phyloP scores from a whole-genome alignment of 768 basidiomycete genomes.

The Phlebiopsis flavidoalba region DNA sequence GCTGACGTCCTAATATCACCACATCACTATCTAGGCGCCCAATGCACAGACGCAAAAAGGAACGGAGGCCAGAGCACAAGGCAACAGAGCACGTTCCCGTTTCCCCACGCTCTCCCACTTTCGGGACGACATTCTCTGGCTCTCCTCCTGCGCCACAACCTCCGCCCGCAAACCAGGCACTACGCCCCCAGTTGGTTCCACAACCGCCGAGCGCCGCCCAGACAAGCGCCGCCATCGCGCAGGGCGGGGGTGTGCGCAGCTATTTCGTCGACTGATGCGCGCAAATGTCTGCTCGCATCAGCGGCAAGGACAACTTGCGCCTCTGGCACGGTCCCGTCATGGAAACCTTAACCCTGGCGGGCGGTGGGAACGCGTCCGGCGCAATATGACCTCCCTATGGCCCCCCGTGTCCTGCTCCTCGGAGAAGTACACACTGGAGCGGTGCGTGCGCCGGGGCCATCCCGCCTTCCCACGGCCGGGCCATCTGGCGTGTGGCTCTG shows the following conservation, averaged over 20 bases:
- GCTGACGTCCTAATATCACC: too few relatives aligned
- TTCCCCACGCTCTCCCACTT: too few relatives aligned
- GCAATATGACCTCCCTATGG: neutral
- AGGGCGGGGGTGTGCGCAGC: neutral
- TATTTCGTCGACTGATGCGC: too few relatives aligned
- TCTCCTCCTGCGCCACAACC: neutral
- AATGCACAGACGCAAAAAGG: too few relatives aligned
- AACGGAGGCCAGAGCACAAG: too few relatives aligned
- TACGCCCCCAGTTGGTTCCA: neutral
- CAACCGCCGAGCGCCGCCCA: neutral
- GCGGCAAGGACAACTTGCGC: neutral
- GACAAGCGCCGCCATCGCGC: neutral
- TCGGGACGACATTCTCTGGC: neutral
- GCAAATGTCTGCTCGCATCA: neutral
- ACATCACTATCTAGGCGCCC: too few relatives aligned
- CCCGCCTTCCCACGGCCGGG: neutral
- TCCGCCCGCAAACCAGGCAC: neutral
- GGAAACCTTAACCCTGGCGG: neutral
- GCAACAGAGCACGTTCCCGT: too few relatives aligned
- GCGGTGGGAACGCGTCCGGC: neutral
- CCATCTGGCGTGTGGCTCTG: neutral
- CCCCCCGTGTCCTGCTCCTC: neutral
- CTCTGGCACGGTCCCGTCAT: neutral
- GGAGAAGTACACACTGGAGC: neutral
- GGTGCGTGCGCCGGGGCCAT: neutral